Percentiles rank a stretch among this genome's conserved stretches.
These are phyloP conservation scores for Calonectria crousiana DNA, from an alignment of 2,329 filamentous ascomycete genomes.

Conservation along the genomic window DNA sequence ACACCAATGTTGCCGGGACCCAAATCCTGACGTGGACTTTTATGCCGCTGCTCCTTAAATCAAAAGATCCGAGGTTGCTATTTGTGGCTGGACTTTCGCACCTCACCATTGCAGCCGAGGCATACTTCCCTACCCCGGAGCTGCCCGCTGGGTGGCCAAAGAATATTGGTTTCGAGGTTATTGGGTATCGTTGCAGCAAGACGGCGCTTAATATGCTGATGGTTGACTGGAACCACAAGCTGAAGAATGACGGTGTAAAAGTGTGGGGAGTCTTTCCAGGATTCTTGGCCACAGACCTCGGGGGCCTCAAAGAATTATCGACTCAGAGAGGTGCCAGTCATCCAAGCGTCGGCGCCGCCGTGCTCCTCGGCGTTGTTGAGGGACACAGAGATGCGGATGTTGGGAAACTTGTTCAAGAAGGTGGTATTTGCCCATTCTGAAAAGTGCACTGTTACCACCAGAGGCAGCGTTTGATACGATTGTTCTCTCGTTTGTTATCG, in stretches of 20 bases:
- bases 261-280: slow-evolving; percentile 2
- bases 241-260: not conserved
- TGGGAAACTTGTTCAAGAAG: not conserved
- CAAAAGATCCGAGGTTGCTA: not conserved
- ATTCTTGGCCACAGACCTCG: not conserved
- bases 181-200: not conserved
- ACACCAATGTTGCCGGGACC: not conserved
- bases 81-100: slow-evolving; percentile 2
- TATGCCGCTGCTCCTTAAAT: not conserved
- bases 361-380: not conserved
- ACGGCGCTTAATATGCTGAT: not conserved
- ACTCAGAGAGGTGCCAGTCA: not conserved
- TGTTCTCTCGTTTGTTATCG: too few species aligned
- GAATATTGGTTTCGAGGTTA: not conserved
- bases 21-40: not conserved
- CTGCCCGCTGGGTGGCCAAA: not conserved
- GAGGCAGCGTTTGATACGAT: too few species aligned
- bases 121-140: not conserved
- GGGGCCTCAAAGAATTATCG: not conserved
- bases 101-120: not conserved
- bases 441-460: not conserved
- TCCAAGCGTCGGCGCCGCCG: not conserved
- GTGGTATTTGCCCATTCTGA: not conserved
- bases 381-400: not conserved
- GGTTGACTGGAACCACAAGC: slow-evolving; percentile 3